phyloP scores from a whole-genome alignment of 495 filamentous ascomycete genomes.

The Lepraria neglecta region DNA sequence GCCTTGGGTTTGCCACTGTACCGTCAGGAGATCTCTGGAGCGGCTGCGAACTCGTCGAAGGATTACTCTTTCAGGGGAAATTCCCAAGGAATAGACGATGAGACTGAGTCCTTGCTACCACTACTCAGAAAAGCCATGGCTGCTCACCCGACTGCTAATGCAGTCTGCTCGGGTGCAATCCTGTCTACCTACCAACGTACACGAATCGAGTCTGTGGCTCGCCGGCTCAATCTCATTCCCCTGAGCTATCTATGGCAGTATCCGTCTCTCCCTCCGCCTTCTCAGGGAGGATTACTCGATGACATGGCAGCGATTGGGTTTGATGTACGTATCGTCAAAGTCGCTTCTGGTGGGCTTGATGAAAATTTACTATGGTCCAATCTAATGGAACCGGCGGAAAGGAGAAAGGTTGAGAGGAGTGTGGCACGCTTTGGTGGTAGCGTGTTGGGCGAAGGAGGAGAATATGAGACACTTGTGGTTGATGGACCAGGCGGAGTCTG shows the following conservation, averaged over 20 bases:
- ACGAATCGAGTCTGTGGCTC: constrained; percentile 79
- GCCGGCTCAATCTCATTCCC: constrained; percentile 67
- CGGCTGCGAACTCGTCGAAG: constrained; percentile 56
- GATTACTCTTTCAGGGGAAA: constrained; percentile 41
- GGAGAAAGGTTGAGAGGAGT: constrained; percentile 50
- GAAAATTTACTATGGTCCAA: constrained; percentile 77
- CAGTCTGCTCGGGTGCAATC: constrained; percentile 85
- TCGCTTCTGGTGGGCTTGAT: constrained; percentile 83
- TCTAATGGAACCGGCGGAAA: constrained; percentile 50
- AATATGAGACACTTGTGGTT: constrained; percentile 90
- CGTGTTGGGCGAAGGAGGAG: constrained; percentile 85
- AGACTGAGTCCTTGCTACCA: constrained; percentile 79
- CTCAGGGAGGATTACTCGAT: constrained; percentile 52
- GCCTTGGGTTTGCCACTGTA: constrained; percentile 76
- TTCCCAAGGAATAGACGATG: constrained; percentile 45
- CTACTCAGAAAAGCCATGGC: constrained; percentile 58
- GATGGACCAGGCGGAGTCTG: constrained; percentile 70
- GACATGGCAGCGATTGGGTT: constrained; percentile 75
- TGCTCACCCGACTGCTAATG: constrained; percentile 69
- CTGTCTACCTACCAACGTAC: constrained; percentile 93
- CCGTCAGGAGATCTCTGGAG: constrained; percentile 63
- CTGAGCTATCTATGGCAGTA: constrained; percentile 90
- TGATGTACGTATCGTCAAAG: constrained; percentile 86
- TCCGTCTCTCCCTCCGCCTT: constrained; percentile 55
- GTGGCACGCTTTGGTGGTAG: constrained; percentile 65